phyloP scores from a whole-genome alignment of 441 rosid genomes.

The Erodium texanum region DNA sequence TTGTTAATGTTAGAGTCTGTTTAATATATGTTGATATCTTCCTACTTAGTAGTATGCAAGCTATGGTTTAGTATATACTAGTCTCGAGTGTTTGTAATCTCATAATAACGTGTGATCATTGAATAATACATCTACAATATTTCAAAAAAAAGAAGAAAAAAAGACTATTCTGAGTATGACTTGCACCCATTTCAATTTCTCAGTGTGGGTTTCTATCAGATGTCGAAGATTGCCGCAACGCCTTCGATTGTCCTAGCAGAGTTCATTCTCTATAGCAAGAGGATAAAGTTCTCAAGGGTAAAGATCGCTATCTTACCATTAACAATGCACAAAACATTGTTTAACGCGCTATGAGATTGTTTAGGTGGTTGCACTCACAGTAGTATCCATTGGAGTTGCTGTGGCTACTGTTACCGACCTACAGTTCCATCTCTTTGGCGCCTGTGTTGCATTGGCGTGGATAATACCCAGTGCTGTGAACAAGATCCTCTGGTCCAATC shows the following conservation, averaged over 20 bases:
- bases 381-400: slow-evolving; percentile 84
- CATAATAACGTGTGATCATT: too few relatives aligned
- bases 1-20: too few relatives aligned
- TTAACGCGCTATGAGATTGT: background rate
- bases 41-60: too few relatives aligned
- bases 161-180: too few relatives aligned
- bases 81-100: too few relatives aligned
- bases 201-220: slow-evolving; percentile 94
- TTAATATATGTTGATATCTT: too few relatives aligned
- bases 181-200: too few relatives aligned
- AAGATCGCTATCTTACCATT: background rate
- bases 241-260: slow-evolving; percentile 87
- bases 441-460: slow-evolving; percentile 74
- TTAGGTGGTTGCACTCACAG: slow-evolving; percentile 58
- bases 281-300: background rate
- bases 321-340: too few relatives aligned
- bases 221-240: slow-evolving; percentile 96
- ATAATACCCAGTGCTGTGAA: slow-evolving; percentile 82
- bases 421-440: slow-evolving; percentile 71
- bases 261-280: slow-evolving; percentile 32
- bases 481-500: slow-evolving; percentile 87
- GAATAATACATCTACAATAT: too few relatives aligned
- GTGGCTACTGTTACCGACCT: slow-evolving; percentile 81
- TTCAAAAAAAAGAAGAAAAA: too few relatives aligned
- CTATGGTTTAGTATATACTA: background rate